A percentile compares a stretch with the other conserved stretches of the same genome.
Evolutionary conservation across 768 basidiomycete species (phyloP).

Genomic region (Boletus reticuloceps): DNA sequence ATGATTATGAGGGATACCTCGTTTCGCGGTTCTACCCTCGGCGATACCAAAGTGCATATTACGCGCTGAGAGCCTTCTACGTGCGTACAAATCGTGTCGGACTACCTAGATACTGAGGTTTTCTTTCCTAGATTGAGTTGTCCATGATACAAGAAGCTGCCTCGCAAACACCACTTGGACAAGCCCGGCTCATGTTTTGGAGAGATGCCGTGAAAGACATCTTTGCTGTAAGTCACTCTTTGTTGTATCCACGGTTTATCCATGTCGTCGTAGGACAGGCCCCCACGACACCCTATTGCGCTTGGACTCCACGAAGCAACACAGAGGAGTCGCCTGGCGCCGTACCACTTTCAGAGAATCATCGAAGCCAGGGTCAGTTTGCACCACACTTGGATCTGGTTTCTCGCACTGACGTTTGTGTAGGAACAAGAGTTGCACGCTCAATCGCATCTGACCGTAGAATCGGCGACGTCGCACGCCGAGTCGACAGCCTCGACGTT

Average conservation of each 20-base stretch:
- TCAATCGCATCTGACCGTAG: slow-evolving; percentile 63
- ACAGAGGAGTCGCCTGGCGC: slow-evolving; percentile 47
- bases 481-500: slow-evolving; percentile 80
- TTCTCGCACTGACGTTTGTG: slow-evolving; percentile 20
- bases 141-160: slow-evolving; percentile 75
- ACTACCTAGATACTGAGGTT: slow-evolving; percentile 5
- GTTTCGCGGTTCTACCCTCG: slow-evolving; percentile 69
- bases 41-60: slow-evolving; percentile 62
- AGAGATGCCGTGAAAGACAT: slow-evolving; percentile 72
- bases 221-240: slow-evolving; percentile 48
- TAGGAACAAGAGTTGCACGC: slow-evolving; percentile 68
- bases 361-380: slow-evolving; percentile 75
- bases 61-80: slow-evolving; percentile 80
- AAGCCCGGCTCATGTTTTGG: slow-evolving; percentile 88
- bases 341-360: slow-evolving; percentile 80
- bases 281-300: slow-evolving; percentile 79
- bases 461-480: slow-evolving; percentile 67
- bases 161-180: slow-evolving; percentile 71
- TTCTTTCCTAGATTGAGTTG: slow-evolving; percentile 60
- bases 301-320: slow-evolving; percentile 64
- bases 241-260: slow-evolving; percentile 4
- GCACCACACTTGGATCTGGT: neutral
- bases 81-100: slow-evolving; percentile 44
- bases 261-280: slow-evolving; percentile 53
- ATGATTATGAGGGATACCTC: slow-evolving; percentile 82